phyloP scores from a whole-genome alignment of 2,329 filamentous ascomycete genomes.

The Pseudonectria foliicola region DNA sequence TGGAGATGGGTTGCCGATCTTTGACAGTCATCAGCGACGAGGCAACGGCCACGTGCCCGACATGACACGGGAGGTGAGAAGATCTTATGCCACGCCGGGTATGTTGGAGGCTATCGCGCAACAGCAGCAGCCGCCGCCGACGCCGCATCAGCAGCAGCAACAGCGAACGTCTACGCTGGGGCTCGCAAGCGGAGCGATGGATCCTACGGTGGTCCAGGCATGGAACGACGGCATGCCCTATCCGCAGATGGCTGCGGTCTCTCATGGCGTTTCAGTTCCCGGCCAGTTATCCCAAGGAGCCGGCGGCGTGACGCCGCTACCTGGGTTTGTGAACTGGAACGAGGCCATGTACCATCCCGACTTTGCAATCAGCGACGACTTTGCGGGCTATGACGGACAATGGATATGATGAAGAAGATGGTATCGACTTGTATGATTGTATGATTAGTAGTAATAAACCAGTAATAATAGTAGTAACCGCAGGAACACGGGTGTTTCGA shows the following conservation, averaged over 20 bases:
- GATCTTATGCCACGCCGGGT: slow-evolving; percentile 6
- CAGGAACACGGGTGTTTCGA: too few species aligned
- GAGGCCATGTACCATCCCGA: slow-evolving; percentile 20
- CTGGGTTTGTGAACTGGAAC: slow-evolving; percentile 18
- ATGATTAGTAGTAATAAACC: too few species aligned
- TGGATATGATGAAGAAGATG: not conserved
- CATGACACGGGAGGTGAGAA: slow-evolving; percentile 13
- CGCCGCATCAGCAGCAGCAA: too few species aligned
- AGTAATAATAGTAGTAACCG: too few species aligned
- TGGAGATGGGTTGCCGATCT: slow-evolving; percentile 26
- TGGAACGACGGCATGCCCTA: slow-evolving; percentile 24
- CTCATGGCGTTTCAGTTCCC: slow-evolving; percentile 13
- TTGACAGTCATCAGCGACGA: slow-evolving; percentile 12
- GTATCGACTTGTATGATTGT: too few species aligned
- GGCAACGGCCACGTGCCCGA: slow-evolving; percentile 20
- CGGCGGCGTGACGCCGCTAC: slow-evolving; percentile 18
- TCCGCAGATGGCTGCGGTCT: slow-evolving; percentile 10
- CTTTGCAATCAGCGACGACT: slow-evolving; percentile 16
- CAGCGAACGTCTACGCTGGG: slow-evolving; percentile 12
- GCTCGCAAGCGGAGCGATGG: slow-evolving; percentile 8
- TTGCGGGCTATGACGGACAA: slow-evolving; percentile 18
- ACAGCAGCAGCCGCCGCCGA: slow-evolving; percentile 14
- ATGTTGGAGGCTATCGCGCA: slow-evolving; percentile 15
- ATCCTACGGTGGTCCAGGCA: slow-evolving; percentile 18
- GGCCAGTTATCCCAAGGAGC: slow-evolving; percentile 16